A percentile compares a stretch with the other conserved stretches of the same genome.
Conservation (phyloP, 257 asterid species). For the Solanum pimpinellifolium region DNA sequence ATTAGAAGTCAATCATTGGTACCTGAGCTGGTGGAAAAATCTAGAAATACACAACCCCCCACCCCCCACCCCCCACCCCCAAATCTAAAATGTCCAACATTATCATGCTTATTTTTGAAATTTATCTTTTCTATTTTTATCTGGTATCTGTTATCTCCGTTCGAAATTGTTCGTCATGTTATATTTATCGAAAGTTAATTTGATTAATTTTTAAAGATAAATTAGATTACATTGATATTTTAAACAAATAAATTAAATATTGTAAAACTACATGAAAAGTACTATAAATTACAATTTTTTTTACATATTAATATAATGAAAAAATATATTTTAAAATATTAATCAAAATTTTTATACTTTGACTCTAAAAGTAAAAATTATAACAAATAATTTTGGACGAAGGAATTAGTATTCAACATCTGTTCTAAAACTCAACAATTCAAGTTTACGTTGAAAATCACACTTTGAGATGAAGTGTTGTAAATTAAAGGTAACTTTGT, state of each 20-base stretch:
- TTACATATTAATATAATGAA: no score
- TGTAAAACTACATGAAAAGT: no score
- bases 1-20: not conserved
- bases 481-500: not conserved
- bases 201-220: no score
- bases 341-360: no score
- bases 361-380: accelerated
- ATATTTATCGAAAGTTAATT: no score
- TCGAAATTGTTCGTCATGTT: no score
- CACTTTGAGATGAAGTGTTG: not conserved
- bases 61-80: not conserved
- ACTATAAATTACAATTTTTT: no score
- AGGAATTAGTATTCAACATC: accelerated
- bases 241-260: no score
- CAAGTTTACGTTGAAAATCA: not conserved
- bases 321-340: no score
- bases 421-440: not conserved
- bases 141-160: no score
- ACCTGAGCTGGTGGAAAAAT: not conserved
- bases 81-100: not conserved
- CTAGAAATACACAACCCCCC: not conserved
- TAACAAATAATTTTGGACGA: no score
- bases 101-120: not conserved
- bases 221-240: no score
- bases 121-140: not conserved